Evolutionary conservation across 306 rosid genomes (phyloP).

Genomic region (Senna siamea): DNA sequence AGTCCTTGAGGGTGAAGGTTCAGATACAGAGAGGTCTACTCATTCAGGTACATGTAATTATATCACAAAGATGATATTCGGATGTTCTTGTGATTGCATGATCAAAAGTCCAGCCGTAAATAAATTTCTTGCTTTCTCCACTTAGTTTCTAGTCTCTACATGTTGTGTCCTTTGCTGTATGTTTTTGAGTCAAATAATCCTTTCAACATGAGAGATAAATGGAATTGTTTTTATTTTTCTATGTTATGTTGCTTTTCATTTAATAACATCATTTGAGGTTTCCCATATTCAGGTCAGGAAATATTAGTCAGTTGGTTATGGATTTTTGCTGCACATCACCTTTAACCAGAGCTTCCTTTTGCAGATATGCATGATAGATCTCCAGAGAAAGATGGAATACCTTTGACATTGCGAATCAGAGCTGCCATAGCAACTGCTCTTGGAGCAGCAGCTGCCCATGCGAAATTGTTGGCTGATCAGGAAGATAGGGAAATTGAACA

Average conservation of each 20-base stretch:
- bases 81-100: conserved; percentile 12
- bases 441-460: conserved; percentile 92
- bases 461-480: conserved; percentile 86
- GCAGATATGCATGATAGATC: conserved; percentile 49
- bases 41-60: conserved; percentile 58
- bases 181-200: background rate
- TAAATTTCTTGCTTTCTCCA: conserved; percentile 2
- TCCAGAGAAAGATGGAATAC: conserved; percentile 56
- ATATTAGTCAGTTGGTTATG: conserved; percentile 8
- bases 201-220: conserved; percentile 4
- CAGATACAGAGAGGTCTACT: conserved; percentile 49
- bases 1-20: conserved; percentile 52
- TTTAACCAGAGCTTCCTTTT: conserved; percentile 32
- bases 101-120: background rate
- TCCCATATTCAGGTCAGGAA: background rate
- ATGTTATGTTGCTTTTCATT: background rate
- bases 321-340: conserved; percentile 13
- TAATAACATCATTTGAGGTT: background rate
- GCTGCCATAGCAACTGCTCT: conserved; percentile 86
- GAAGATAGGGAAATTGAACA: conserved; percentile 91
- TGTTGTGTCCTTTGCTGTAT: background rate
- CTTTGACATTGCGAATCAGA: conserved; percentile 68
- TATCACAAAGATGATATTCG: conserved; percentile 28
- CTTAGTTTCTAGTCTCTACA: conserved; percentile 9
- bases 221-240: background rate